A percentile compares a stretch with the other conserved stretches of the same genome.
Evolutionary conservation across 179 eudicot genomes (phyloP).

Genomic region (Beta lomatogona): DNA sequence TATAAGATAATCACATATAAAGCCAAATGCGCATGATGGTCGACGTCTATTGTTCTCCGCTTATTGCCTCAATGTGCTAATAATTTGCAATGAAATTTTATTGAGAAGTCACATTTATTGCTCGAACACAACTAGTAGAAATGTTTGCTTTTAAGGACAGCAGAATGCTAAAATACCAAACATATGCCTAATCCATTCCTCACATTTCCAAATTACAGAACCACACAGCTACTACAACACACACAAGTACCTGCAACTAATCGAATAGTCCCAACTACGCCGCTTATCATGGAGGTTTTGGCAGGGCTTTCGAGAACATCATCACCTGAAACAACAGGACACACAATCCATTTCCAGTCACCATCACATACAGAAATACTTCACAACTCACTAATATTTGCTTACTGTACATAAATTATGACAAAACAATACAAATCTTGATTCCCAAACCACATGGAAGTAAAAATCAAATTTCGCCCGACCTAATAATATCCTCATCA

Average conservation of each 20-base stretch:
- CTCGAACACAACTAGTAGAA: not conserved
- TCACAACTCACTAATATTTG: not conserved
- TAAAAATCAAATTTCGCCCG: no score
- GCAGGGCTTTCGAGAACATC: slow-evolving; percentile 43
- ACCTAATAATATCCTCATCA: no score
- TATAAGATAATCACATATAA: not conserved
- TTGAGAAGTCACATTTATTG: not conserved
- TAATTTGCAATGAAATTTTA: not conserved
- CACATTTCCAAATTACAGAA: not conserved
- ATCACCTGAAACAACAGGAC: slow-evolving; percentile 52
- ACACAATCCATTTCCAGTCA: slow-evolving; percentile 6
- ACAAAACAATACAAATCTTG: no score
- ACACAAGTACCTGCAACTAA: slow-evolving; percentile 71
- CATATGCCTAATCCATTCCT: no score
- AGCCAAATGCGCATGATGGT: not conserved
- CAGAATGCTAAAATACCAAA: not conserved
- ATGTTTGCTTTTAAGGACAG: not conserved
- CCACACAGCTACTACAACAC: not conserved
- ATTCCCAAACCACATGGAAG: no score
- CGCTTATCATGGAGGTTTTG: slow-evolving; percentile 69
- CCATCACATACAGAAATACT: not conserved
- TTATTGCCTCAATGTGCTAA: not conserved
- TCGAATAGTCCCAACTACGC: slow-evolving; percentile 89
- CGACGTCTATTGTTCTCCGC: not conserved
- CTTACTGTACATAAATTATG: not conserved